These are phyloP conservation scores for Eimeria falciformis DNA, from an alignment of 169 alveolate species.

Conservation along the genomic window DNA sequence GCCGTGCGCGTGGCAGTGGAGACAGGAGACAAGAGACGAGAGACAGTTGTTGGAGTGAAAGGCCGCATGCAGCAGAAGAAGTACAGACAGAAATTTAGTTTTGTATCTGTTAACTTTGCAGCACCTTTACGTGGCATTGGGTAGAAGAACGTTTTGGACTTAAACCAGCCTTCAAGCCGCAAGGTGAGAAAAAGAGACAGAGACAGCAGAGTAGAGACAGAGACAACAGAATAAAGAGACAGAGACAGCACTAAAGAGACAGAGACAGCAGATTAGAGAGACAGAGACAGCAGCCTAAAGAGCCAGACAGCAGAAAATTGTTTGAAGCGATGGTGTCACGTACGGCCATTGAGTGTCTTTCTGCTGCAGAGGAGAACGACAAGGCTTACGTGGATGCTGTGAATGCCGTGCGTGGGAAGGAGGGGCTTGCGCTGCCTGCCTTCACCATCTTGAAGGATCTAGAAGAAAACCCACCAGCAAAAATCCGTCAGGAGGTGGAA, in stretches of 20 bases:
- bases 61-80: background rate
- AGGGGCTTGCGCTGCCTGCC: background rate
- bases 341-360: background rate
- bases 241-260: background rate
- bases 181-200: background rate
- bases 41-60: too few relatives aligned
- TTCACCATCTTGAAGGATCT: background rate
- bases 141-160: background rate
- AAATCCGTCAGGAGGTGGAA: background rate
- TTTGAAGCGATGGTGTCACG: background rate
- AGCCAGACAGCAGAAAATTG: background rate
- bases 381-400: background rate
- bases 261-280: background rate
- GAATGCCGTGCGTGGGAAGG: constrained; percentile 32
- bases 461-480: background rate
- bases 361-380: background rate
- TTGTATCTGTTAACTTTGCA: background rate
- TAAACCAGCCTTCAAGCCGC: background rate
- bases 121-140: constrained; percentile 38
- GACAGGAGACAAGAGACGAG: background rate
- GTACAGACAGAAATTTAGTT: background rate
- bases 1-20: background rate
- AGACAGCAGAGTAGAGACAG: background rate
- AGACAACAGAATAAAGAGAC: background rate
- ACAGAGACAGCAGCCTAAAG: background rate